These are phyloP conservation scores for Withania somnifera DNA, from an alignment of 305 asterid species.

Conservation along the genomic window DNA sequence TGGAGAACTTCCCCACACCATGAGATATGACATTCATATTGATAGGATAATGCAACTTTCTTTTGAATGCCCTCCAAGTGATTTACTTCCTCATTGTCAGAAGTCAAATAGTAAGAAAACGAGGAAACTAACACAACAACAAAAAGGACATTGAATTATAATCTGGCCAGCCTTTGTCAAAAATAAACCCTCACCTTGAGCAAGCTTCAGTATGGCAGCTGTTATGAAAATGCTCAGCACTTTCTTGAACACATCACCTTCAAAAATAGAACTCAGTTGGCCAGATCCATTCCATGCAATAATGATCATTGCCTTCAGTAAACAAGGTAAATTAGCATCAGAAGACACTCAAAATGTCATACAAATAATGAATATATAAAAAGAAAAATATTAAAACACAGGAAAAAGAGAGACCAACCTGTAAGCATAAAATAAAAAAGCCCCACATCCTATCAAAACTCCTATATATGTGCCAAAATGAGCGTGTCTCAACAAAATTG, in stretches of 20 bases:
- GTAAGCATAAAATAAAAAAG: slow-evolving; percentile 74
- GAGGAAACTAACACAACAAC: neutral
- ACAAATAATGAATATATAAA: neutral
- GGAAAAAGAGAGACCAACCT: slow-evolving; percentile 38
- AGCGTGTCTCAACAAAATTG: slow-evolving; percentile 88
- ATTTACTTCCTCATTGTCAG: neutral
- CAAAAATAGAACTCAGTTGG: slow-evolving; percentile 40
- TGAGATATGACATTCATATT: neutral
- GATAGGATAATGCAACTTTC: neutral
- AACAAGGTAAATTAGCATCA: slow-evolving; percentile 9
- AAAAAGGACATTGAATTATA: neutral
- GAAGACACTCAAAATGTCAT: slow-evolving; percentile 6
- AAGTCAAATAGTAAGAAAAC: neutral
- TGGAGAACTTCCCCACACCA: neutral
- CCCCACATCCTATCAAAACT: slow-evolving; percentile 98
- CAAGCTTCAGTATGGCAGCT: slow-evolving; percentile 83
- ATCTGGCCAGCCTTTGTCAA: neutral
- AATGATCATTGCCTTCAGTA: slow-evolving; percentile 80
- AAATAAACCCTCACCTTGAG: slow-evolving; percentile 43
- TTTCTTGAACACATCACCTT: slow-evolving; percentile 63
- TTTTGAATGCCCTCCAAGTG: neutral
- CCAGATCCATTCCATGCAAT: slow-evolving; percentile 92
- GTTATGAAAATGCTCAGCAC: slow-evolving; percentile 87
- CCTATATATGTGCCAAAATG: slow-evolving; percentile 86
- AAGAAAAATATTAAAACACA: neutral